Evolutionary conservation across 2,329 filamentous ascomycete species (phyloP), one percentile per base, ranked within the genome.

Genomic region (Ilyonectria sp.): DNA sequence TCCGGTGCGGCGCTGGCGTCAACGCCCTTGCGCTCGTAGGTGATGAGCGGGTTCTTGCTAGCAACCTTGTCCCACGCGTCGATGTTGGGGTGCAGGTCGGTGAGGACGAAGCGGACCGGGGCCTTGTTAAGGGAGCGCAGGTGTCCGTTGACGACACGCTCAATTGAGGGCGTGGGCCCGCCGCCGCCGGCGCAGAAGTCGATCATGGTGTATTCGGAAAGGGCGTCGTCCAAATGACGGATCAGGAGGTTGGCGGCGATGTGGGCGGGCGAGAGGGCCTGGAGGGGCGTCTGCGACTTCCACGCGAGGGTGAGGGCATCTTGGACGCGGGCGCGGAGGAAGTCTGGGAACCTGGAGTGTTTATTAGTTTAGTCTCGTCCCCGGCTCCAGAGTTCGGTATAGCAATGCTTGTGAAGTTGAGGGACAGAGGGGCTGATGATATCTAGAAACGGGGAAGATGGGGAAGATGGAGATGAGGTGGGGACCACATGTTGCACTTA

Each of bases 141-240:
- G 70, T 80, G 78, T 53, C 75, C 68, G 78, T 93, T 93, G 69
- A 93, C 76, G 47, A 86, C 81, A 11, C 81, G 82, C 78, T 92
- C 91, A 57, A 93, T 89, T 44, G 82, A 83, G 0, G 90, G 91
- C 2, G 90, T 93, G 1, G 91, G 91, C 0, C 92, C 92, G 46
- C 93, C 93, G 15, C 87, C 90, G 58, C 93, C 93, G 2, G 92
- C 91, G 78, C 92, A 94, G 79, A 94, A 93, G 81, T 95, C 93
- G 68, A 94, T 86, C 72, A 92, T 90, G 19, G 87, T 89, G 78
- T 92, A 90, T 2, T 82, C 79, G 19, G 83, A 80, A 1, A 89
- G 81, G 29, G 82, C 75, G 6, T 75, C 67, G 40, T 84, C 83
- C 15, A 92, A 84, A 47, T 86, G 81, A 23, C 79, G 80, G 44